Conservation (phyloP, 2,329 filamentous ascomycete genomes). For the Epicoccum nigrum region DNA sequence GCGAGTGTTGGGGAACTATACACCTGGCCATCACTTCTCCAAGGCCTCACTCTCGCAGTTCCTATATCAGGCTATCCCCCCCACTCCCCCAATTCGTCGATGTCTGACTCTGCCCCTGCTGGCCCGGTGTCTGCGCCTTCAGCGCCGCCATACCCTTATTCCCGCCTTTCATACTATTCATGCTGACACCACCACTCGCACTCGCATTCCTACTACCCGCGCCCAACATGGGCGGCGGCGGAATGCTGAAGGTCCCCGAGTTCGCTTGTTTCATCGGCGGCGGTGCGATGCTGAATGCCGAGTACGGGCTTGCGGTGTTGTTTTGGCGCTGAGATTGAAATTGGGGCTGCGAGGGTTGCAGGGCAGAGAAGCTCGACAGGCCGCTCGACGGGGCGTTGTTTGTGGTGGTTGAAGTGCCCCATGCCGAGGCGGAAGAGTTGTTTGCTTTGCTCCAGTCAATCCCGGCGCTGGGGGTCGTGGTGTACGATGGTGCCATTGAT, state of each 20-base stretch:
- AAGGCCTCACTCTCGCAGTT: no score
- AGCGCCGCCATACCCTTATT: slow-evolving; percentile 32
- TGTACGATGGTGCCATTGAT: slow-evolving; percentile 33
- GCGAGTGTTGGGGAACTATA: no score
- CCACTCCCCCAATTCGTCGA: slow-evolving; percentile 30
- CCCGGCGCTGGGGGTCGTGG: slow-evolving; percentile 25
- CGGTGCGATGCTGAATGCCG: slow-evolving; percentile 48
- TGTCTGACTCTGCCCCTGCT: slow-evolving; percentile 28
- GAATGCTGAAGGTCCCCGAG: slow-evolving; percentile 33
- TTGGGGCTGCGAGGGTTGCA: slow-evolving; percentile 54
- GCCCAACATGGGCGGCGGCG: slow-evolving; percentile 29
- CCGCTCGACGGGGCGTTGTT: slow-evolving; percentile 21
- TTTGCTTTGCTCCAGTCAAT: slow-evolving; percentile 43
- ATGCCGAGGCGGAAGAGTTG: slow-evolving; percentile 28
- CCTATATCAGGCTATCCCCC: slow-evolving; percentile 37
- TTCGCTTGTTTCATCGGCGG: slow-evolving; percentile 33
- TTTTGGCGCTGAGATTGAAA: slow-evolving; percentile 22
- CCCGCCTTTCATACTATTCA: slow-evolving; percentile 21
- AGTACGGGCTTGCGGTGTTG: slow-evolving; percentile 37
- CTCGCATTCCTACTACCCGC: slow-evolving; percentile 15
- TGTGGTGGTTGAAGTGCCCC: slow-evolving; percentile 30
- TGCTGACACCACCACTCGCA: slow-evolving; percentile 20
- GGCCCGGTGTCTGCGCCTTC: slow-evolving; percentile 33
- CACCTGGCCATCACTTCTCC: no score
- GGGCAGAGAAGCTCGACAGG: slow-evolving; percentile 57